Conservation (phyloP, 2,329 filamentous ascomycete genomes). For the Emergomyces pasteurianus region DNA sequence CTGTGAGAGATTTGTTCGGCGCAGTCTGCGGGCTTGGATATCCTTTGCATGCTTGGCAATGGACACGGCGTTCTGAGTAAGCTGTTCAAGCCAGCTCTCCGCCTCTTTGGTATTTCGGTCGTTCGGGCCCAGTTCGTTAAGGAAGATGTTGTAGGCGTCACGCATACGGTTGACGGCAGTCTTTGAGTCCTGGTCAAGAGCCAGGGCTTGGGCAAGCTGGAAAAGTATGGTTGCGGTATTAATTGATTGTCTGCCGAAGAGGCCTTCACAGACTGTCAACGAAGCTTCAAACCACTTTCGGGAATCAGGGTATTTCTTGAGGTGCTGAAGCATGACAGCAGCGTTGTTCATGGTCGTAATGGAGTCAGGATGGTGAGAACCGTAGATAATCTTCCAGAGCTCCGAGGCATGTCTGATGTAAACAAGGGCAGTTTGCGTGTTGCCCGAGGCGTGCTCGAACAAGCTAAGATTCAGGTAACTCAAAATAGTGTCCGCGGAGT, state of each 20-base stretch:
- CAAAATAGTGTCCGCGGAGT: conserved; percentile 85
- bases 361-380: conserved; percentile 83
- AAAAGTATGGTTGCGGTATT: conserved; percentile 92
- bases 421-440: conserved; percentile 73
- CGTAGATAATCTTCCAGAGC: conserved; percentile 96
- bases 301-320: conserved; percentile 91
- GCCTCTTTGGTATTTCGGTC: conserved; percentile 98
- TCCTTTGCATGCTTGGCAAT: conserved; percentile 92
- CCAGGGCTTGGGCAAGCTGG: conserved; percentile 90
- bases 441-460: conserved; percentile 84
- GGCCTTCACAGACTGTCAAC: conserved; percentile 72
- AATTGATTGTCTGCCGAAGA: conserved; percentile 81
- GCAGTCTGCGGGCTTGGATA: conserved; percentile 60
- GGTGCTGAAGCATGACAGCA: conserved; percentile 92
- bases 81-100: conserved; percentile 88
- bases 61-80: conserved; percentile 88
- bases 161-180: conserved; percentile 86
- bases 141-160: conserved; percentile 93
- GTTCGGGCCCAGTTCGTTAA: conserved; percentile 68
- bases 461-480: conserved; percentile 93
- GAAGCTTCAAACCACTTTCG: conserved; percentile 95
- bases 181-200: conserved; percentile 91
- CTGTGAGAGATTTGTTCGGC: conserved; percentile 57
- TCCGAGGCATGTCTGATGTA: conserved; percentile 89
- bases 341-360: conserved; percentile 99